Evolutionary conservation across 2,329 filamentous ascomycete genomes (phyloP), one percentile per base, ranked within the genome.

Genomic region (Colletotrichum coccodes): DNA sequence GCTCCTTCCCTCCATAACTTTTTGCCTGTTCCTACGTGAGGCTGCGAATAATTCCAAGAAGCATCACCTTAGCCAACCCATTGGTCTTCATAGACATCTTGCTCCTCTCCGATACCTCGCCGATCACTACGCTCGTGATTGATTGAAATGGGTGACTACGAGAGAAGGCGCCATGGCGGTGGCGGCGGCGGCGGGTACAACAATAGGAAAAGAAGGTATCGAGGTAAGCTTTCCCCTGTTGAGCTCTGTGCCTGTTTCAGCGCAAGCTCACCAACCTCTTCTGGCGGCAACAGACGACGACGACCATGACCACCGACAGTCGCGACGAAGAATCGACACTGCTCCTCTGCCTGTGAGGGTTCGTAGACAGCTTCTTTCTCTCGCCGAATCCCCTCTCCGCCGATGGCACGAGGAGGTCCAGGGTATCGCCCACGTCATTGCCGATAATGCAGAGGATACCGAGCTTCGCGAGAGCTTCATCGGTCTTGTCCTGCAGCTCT

Each of bases 371-470:
- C 86, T 97, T 56, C 85, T 97, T 59, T 87, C 89, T 64, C 90
- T 97, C 74, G 94, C 94, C 70, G 94, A 97, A 82, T 94, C 92
- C 75, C 91, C 93, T 65, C 84, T 94, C 75, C 90, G 92, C 74
- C 88, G 90, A 75, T 93, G 92, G 79, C 90, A 94, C 75, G 93
- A 97, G 73, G 93, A 96, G 77, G 90, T 94, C 42, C 85, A 88
- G 65, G 86, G 87, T 58, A 91, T 97, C 74, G 93, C 93, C 36
- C 92, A 91, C 75, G 88, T 91, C 56, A 89, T 97, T 18, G 87
- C 91, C 36, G 94, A 97, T 50, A 92, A 97, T 79, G 92, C 92
- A 77, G 94, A 97, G n/a, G 92, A 97, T 76, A 90, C 91, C 73
- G 92, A 94, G 73, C 83, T 97, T 62, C 90, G 90, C 72, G 87